Evolutionary conservation across 2,329 filamentous ascomycete species (phyloP), one percentile per base, ranked within the genome.

Genomic region (Pseudogymnoascus sp.): DNA sequence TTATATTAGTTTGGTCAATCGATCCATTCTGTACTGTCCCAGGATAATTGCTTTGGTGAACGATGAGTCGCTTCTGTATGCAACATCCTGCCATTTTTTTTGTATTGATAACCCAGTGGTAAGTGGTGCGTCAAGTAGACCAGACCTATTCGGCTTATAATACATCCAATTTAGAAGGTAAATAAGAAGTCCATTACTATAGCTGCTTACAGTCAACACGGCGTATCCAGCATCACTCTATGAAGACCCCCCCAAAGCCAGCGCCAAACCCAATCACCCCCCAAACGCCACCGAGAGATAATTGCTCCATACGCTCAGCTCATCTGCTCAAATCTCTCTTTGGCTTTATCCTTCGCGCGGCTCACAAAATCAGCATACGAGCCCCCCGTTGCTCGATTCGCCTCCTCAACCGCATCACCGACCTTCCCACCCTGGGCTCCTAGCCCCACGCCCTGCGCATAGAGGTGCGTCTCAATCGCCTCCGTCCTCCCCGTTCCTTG

Each of bases 401-500:
- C 86, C 69, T 88, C 79, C 69, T 84, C 81, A 6, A 79, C 78
- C 29, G 88, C 87, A 73, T 90, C 86, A 10, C 88, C 88, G 38
- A 88, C 74, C 69, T 86, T 87, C n/a, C 85, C 81, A 0, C 87
- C 86, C 68, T 87, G 82, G 1, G 87, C 87, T 0, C 88, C 88
- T 13, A 91, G 75, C 1, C 88, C 88, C 1, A 89, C 87, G 15
- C 88, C 87, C 13, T 85, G 82, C 17, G 83, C 79, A 71, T 90
- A 91, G 7, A 85, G 80, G 60, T 83, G 81, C 10, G 85, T 85
- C 31, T 81, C 80, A 61, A 90, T 83, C 3, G 84, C 84, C 59
- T 86, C 82, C 0, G 83, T 88, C 44, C 83, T 79, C 0, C 88
- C 88, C 5, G 80, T 80, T 5, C 84, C 84, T 51, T 82, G 80